Base-by-base conservation (phyloP, 2,329 filamentous ascomycete genomes). In the Meredithiella fracta region DNA sequence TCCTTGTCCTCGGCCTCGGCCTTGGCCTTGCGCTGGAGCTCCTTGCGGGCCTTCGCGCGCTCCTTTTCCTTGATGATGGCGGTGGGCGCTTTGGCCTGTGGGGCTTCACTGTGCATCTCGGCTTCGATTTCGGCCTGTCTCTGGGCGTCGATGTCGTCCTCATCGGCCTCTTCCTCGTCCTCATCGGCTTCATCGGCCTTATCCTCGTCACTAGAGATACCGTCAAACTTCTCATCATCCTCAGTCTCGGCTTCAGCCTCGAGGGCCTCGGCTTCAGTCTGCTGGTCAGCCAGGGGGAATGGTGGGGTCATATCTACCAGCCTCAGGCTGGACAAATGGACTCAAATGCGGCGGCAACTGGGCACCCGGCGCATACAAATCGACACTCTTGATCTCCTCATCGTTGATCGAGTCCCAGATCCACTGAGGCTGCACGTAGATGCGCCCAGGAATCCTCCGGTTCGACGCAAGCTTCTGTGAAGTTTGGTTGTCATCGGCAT, bases 401-500 rank as follows among this genome's bases (percentile, higher is more conserved):
- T 92, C 86, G 67, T 98, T 98, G 67, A 95, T 73, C 64, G 86
- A 91, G 66, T 98, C 92, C 92, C 92, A 98, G 3, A 98, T 82
- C 91, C 94, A 98, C 67, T 98, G 92, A 20, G 92, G 92, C 72
- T 98, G 92, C 56, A 98, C 72, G 63, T 98, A 98, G 60, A 82
- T 88, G 61, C 92, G 79, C 37, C 91, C 91, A n/a, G 91, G 89
- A 60, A 97, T 84, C 59, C 89, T 81, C 60, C 80, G 80, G 64
- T 86, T 85, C 58, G 68, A 68, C 25, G 67, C 73, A 56, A 81
- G 70, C 66, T 75, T 78, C 66, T 76, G 78, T 51, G 71, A 72
- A 60, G 73, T 85, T 70, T 79, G 79, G 68, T 77, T 82, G 62
- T 83, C 80, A 60, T 78, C 76, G 26, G 62, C 72, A 47, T 71